phyloP scores from a whole-genome alignment of 1,284 basidiomycete genomes.

The Sporisorium graminicola region DNA sequence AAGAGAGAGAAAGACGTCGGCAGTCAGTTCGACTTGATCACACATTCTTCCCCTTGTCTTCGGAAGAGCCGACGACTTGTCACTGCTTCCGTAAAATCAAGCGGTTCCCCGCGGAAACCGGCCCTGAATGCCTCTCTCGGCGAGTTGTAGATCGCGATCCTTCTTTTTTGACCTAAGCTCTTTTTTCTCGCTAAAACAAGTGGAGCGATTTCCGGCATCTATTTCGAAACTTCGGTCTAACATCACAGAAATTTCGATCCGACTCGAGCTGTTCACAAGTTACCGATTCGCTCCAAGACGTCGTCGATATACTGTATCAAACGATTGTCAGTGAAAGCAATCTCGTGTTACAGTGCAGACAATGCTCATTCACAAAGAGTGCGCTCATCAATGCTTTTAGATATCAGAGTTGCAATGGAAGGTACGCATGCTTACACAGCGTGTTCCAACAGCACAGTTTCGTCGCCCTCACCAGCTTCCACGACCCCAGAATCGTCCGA shows the following conservation, averaged over 20 bases:
- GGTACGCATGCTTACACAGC: background rate
- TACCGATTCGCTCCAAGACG: background rate
- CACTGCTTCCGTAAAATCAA: conserved; percentile 12
- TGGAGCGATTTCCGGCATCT: background rate
- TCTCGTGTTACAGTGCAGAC: background rate
- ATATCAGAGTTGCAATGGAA: background rate
- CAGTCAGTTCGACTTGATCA: background rate
- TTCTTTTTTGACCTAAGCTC: conserved; percentile 5
- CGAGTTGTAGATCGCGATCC: background rate
- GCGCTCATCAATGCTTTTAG: background rate
- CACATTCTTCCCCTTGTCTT: background rate
- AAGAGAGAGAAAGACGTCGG: background rate
- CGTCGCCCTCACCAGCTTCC: conserved; percentile 18
- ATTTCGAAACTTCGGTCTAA: too few species aligned
- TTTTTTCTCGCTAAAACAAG: background rate
- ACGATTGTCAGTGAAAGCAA: background rate
- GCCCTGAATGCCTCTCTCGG: background rate
- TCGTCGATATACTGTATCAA: background rate
- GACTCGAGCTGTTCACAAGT: background rate
- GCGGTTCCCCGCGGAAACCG: conserved; percentile 6
- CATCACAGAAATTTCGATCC: too few species aligned
- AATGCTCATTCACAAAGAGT: background rate
- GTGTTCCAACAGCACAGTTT: conserved; percentile 28
- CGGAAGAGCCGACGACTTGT: background rate
- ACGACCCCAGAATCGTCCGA: conserved; percentile 10